Conservation (phyloP, 192 early-diverging fungal genomes). For the Coemansia sp. region DNA sequence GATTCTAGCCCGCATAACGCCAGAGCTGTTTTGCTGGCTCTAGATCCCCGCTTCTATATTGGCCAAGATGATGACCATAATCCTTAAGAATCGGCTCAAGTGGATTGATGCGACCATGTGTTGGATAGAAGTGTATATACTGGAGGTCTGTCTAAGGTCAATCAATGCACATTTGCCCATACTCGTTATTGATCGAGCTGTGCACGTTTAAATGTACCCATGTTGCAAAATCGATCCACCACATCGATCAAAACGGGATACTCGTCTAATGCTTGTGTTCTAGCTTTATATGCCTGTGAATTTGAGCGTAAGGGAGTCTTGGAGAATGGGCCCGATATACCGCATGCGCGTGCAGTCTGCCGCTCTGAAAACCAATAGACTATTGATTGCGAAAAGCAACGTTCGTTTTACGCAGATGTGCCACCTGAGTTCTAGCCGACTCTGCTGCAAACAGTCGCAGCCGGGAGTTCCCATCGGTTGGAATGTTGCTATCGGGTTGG, state of each 20-base stretch:
- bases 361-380: background rate
- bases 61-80: too few species aligned
- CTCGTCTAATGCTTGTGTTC: too few species aligned
- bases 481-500: slow-evolving; percentile 83
- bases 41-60: too few species aligned
- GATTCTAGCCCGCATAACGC: too few species aligned
- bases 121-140: too few species aligned
- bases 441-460: background rate
- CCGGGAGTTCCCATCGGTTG: slow-evolving; percentile 31
- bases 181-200: background rate
- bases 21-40: too few species aligned
- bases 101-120: too few species aligned
- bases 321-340: background rate
- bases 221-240: too few species aligned
- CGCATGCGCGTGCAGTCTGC: background rate
- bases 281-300: too few species aligned
- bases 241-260: too few species aligned
- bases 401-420: background rate
- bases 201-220: background rate
- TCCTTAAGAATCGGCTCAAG: too few species aligned
- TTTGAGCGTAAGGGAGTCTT: too few species aligned
- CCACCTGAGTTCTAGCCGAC: background rate
- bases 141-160: background rate
- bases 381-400: background rate
- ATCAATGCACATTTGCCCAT: slow-evolving; percentile 5